Evolutionary conservation across 1,284 basidiomycete species (phyloP), one percentile per base, ranked within the genome.

Genomic region (Sporisorium graminicola): DNA sequence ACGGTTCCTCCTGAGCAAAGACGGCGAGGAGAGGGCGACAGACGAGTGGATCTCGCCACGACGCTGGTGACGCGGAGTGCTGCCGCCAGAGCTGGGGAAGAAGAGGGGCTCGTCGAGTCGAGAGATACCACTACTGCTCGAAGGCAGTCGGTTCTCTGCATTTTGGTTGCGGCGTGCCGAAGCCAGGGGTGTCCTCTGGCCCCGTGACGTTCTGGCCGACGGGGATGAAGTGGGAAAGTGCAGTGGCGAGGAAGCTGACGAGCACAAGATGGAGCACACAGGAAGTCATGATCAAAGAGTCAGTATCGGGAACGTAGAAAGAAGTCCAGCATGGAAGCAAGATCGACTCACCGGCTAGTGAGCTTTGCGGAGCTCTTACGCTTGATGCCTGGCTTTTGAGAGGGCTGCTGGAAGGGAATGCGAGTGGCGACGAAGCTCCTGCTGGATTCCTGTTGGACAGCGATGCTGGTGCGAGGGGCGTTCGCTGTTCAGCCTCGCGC

Each of bases 1-100:
- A 37, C 52, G 69, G 16, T 37, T 68, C 37, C 54, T 59, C 10
- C 77, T 64, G n/a, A 65, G 35, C 37, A 71, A 42, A 14, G 69
- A 74, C 33, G 83, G 83, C 12, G 83, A 85, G 18, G 73, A 73
- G 24, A 71, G 64, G 31, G 67, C 71, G 24, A 73, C 71, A 16
- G 77, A 78, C 14, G 81, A 83, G 62, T 83, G 81, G 51, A 85
- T 80, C 58, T 85, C 83, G 16, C 83, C 83, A 40, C 82, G 78
- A 27, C 81, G 79, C 24, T 74, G 74, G 43, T 69, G 75, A 26
- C 79, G 77, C 18, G 82, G 82, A 6, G 81, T 82, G 12, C 80
- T 75, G 20, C 74, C 74, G 20, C 79, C 73, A 14, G 82, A 82
- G 56, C 81, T 82, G 31, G 81, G 80, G 57, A 85, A 85, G 61